phyloP scores from a whole-genome alignment of 2,329 filamentous ascomycete species.

The Beauveria sp. region DNA sequence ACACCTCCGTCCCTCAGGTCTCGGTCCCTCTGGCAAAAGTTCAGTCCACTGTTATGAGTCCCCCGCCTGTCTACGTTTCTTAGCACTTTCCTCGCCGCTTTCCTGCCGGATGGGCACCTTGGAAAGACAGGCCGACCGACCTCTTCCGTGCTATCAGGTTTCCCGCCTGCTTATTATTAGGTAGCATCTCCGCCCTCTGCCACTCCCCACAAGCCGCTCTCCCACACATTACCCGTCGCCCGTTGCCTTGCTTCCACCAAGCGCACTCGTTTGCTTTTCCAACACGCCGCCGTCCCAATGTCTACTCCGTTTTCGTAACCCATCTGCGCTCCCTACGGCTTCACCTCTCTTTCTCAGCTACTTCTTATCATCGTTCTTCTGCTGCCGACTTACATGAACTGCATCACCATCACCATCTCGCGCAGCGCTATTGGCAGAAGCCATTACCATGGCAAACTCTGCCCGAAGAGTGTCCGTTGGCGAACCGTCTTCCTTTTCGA shows the following conservation, averaged over 20 bases:
- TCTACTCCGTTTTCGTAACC: background rate
- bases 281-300: background rate
- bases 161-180: background rate
- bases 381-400: background rate
- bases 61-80: background rate
- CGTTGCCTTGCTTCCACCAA: background rate
- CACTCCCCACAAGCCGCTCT: conserved; percentile 2
- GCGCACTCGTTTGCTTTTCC: background rate
- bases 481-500: background rate
- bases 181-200: background rate
- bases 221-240: background rate
- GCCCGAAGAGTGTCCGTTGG: background rate
- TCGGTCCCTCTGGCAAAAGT: background rate
- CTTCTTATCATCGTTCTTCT: background rate
- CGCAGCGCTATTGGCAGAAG: background rate
- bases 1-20: too few relatives aligned
- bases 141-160: background rate
- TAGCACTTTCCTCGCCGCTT: background rate
- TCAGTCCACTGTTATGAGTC: background rate
- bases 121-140: background rate
- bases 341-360: background rate
- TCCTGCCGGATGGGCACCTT: background rate
- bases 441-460: conserved; percentile 5
- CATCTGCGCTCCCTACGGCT: background rate
- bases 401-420: background rate